Evolutionary conservation across 192 early-diverging fungal genomes (phyloP).

Genomic region (Coemansia reversa): DNA sequence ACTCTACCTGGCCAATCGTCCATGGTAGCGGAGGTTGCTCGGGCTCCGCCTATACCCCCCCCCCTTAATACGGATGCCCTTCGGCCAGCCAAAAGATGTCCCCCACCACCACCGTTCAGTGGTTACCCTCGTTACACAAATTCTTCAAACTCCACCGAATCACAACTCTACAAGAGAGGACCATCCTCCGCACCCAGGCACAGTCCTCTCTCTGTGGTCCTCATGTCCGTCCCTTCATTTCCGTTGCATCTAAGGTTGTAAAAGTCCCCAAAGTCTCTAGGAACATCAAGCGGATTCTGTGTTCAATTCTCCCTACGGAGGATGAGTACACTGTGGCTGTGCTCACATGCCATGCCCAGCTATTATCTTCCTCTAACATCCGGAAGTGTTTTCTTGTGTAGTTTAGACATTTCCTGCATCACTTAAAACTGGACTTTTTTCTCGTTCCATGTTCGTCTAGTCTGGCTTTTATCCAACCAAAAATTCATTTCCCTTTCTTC

Average conservation of each 20-base stretch:
- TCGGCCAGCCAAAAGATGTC: background rate
- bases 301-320: background rate
- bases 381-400: background rate
- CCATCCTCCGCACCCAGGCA: too few relatives aligned
- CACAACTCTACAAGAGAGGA: too few relatives aligned
- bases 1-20: background rate
- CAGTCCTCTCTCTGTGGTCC: too few relatives aligned
- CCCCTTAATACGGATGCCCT: background rate
- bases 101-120: too few relatives aligned
- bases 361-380: background rate
- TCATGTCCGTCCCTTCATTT: too few relatives aligned
- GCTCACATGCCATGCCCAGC: background rate
- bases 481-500: background rate
- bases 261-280: background rate
- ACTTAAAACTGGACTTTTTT: background rate
- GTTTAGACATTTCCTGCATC: background rate
- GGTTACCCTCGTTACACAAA: background rate
- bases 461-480: background rate
- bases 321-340: background rate
- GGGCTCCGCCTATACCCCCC: background rate
- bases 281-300: background rate
- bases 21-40: background rate
- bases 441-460: background rate
- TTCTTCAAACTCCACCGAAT: too few relatives aligned
- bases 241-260: background rate